These are phyloP conservation scores for Backusella liffmaniae DNA, from an alignment of 192 early-diverging fungal species.

Conservation along the genomic window DNA sequence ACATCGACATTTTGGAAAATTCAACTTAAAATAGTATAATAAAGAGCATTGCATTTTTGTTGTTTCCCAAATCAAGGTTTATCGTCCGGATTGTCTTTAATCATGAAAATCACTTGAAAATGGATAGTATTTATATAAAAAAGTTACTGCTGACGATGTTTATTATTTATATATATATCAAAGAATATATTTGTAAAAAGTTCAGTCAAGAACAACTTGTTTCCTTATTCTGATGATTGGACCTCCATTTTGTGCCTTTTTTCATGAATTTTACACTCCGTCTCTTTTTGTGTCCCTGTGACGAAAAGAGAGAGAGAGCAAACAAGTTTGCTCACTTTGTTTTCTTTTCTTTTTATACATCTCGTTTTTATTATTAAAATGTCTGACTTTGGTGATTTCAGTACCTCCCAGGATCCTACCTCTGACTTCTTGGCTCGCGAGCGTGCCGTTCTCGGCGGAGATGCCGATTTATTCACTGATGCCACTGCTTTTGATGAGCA, in stretches of 20 bases:
- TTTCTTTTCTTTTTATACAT: background rate
- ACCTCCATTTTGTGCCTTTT: background rate
- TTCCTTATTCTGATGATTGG: too few species aligned
- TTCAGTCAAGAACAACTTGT: too few species aligned
- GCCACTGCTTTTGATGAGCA: background rate
- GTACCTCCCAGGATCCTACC: conserved; percentile 54
- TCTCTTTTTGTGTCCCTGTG: background rate
- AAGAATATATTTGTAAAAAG: too few species aligned
- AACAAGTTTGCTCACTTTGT: background rate
- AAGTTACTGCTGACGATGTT: too few species aligned
- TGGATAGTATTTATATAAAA: too few species aligned
- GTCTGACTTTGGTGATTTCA: conserved; percentile 48
- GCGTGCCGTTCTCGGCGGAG: conserved; percentile 67
- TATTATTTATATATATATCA: too few species aligned
- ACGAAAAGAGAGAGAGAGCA: background rate
- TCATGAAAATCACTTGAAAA: too few species aligned
- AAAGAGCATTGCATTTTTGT: too few species aligned
- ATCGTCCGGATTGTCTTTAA: too few species aligned
- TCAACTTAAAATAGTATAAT: too few species aligned
- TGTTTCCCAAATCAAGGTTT: too few species aligned
- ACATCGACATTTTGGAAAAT: too few species aligned
- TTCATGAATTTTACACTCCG: background rate
- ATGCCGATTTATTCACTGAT: conserved; percentile 59
- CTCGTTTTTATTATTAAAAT: background rate
- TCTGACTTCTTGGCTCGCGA: conserved; percentile 78